These are phyloP conservation scores for Tylopilus orsonianus DNA, from an alignment of 1,284 basidiomycete genomes.

Conservation along the genomic window DNA sequence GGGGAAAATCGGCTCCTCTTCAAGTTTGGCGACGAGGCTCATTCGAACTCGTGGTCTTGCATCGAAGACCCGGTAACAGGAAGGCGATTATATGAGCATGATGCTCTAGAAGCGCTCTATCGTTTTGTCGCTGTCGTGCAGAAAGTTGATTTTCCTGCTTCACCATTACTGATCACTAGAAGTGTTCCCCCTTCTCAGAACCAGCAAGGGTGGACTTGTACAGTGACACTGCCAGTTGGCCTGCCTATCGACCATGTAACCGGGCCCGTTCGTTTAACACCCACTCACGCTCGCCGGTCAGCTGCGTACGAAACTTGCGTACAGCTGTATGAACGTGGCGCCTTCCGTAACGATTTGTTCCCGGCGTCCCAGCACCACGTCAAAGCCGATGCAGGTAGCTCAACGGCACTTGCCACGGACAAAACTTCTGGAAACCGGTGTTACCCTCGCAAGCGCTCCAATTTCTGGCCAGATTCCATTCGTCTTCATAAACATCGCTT, in stretches of 20 bases:
- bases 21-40: slow-evolving; percentile 49
- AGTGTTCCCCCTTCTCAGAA: slow-evolving; percentile 9
- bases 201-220: slow-evolving; percentile 43
- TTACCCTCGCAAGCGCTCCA: slow-evolving; percentile 56
- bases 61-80: slow-evolving; percentile 55
- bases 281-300: slow-evolving; percentile 52
- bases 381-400: slow-evolving; percentile 8
- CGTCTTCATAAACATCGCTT: slow-evolving; percentile 36
- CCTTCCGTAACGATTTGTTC: slow-evolving; percentile 55
- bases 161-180: slow-evolving; percentile 43
- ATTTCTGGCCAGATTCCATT: slow-evolving; percentile 59
- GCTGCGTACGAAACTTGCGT: slow-evolving; percentile 58
- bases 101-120: slow-evolving; percentile 56
- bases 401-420: slow-evolving; percentile 22
- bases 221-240: slow-evolving; percentile 46
- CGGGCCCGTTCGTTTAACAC: slow-evolving; percentile 47
- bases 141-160: slow-evolving; percentile 10
- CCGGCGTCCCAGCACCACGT: slow-evolving; percentile 28
- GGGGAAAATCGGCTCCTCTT: slow-evolving; percentile 42
- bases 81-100: slow-evolving; percentile 51
- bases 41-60: slow-evolving; percentile 30
- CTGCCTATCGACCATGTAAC: slow-evolving; percentile 41
- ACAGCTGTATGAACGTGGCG: slow-evolving; percentile 47
- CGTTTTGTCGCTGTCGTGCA: slow-evolving; percentile 41
- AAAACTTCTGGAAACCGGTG: slow-evolving; percentile 44